phyloP scores from a whole-genome alignment of 169 alveolate genomes.

The Cryptosporidium sp. region DNA sequence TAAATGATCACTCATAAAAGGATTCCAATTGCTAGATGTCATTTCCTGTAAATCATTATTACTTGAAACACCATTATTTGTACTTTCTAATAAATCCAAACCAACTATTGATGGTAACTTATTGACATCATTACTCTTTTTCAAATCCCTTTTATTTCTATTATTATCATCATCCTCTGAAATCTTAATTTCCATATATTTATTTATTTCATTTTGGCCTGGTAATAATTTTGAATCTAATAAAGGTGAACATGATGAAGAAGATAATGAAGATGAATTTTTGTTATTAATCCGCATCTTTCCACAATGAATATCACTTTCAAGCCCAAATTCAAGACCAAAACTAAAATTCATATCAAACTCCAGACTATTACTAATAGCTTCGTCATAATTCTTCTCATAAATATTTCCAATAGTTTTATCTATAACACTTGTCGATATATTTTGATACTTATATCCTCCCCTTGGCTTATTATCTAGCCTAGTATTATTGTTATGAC shows the following conservation, averaged over 20 bases:
- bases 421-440: neutral
- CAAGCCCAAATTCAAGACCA: neutral
- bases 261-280: neutral
- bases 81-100: neutral
- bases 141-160: neutral
- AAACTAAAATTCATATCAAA: neutral
- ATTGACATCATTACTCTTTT: neutral
- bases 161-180: neutral
- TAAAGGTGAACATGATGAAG: neutral
- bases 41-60: neutral
- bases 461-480: too few species aligned
- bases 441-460: neutral
- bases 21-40: slow-evolving; percentile 9
- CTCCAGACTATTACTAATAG: too few species aligned
- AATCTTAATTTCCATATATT: neutral
- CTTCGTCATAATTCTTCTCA: neutral
- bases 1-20: neutral
- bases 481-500: too few species aligned
- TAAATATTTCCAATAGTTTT: neutral
- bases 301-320: neutral
- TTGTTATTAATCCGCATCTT: neutral
- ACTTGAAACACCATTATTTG: neutral
- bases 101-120: too few species aligned
- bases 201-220: neutral
- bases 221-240: neutral